These are phyloP conservation scores for Discostella stelligera DNA, from an alignment of 352 stramenopile genomes.

Conservation along the genomic window DNA sequence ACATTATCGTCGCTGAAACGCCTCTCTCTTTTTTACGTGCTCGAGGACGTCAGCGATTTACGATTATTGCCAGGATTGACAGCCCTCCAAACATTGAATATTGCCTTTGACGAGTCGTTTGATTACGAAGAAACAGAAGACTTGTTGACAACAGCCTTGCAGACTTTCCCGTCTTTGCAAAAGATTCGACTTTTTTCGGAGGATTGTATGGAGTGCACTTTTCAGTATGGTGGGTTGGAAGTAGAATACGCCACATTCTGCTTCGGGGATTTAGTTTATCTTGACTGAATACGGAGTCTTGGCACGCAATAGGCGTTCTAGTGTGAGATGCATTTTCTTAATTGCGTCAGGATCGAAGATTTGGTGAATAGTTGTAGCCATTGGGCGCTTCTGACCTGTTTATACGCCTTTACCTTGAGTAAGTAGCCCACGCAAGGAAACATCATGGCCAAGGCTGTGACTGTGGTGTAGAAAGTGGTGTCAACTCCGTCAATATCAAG, in stretches of 20 bases:
- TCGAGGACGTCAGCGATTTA: constrained; percentile 35
- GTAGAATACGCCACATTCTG: constrained; percentile 34
- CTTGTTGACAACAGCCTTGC: constrained; percentile 26
- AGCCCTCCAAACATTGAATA: constrained; percentile 42
- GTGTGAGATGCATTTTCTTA: too few relatives aligned
- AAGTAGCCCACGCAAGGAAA: too few relatives aligned
- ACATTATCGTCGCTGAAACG: constrained; percentile 25
- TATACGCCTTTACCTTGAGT: too few relatives aligned
- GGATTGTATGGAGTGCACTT: constrained; percentile 31
- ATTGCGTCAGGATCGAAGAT: too few relatives aligned
- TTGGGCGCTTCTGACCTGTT: too few relatives aligned
- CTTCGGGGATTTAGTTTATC: constrained; percentile 41
- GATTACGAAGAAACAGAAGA: constrained; percentile 25
- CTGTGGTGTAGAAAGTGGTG: too few relatives aligned
- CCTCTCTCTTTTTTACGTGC: constrained; percentile 43
- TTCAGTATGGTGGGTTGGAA: constrained; percentile 22
- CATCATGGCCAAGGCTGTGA: too few relatives aligned
- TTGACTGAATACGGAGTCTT: constrained; percentile 34
- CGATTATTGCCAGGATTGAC: constrained; percentile 26
- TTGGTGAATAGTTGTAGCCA: too few relatives aligned
- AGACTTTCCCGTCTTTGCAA: constrained; percentile 24
- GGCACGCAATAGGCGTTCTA: too few relatives aligned
- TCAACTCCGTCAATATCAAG: too few relatives aligned
- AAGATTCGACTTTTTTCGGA: constrained; percentile 46
- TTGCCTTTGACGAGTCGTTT: constrained; percentile 36